Evolutionary conservation across 176 grass and related monocot species (phyloP), one percentile per base, ranked within the genome.

Genomic region (Elymus sibiricus): DNA sequence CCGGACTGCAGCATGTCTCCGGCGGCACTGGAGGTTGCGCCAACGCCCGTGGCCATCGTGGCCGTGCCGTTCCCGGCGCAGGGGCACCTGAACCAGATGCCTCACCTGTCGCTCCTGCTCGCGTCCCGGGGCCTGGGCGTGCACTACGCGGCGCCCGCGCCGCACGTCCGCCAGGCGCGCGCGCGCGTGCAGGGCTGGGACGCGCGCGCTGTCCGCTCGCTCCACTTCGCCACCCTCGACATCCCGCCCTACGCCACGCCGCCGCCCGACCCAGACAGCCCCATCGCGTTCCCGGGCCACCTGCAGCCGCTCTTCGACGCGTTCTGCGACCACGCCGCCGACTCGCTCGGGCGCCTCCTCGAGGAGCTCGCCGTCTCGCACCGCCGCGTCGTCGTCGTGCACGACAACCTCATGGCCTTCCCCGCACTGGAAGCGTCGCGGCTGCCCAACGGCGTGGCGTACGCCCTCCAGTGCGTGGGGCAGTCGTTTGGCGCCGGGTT

Each of bases 61-160:
- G 73, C 85, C 5, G 64, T 90, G 70, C 88, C 88, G 27, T 51
- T 78, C 69, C 78, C 83, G 29, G 46, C 78, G 46, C 88, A 90
- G 32, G 79, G 88, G 16, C 88, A 90, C 84, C 84, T 90, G 21
- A 86, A 86, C 70, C 88, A 86, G 59, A 79, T 86, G 38, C 84
- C 83, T 39, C 79, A 90, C 63, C 73, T 90, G 22, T 77, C 88
- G 61, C 71, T 86, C 11, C 63, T 71, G 39, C 73, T 90, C 40
- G 80, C 78, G 56, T 79, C 77, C 32, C 78, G 78, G 5, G 84
- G 84, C 51, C 70, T 87, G 55, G 7, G 26, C 74, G 89, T 87
- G 58, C 75, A 90, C 80, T 87, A 87, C 58, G 84, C 80, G 56
- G 80, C 74, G 42, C 24, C 84, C 2, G 65, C 74, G 13, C 12